These are phyloP conservation scores for Yamadazyma dushanensis DNA, from an alignment of 1,139 yeast genomes.

Conservation along the genomic window DNA sequence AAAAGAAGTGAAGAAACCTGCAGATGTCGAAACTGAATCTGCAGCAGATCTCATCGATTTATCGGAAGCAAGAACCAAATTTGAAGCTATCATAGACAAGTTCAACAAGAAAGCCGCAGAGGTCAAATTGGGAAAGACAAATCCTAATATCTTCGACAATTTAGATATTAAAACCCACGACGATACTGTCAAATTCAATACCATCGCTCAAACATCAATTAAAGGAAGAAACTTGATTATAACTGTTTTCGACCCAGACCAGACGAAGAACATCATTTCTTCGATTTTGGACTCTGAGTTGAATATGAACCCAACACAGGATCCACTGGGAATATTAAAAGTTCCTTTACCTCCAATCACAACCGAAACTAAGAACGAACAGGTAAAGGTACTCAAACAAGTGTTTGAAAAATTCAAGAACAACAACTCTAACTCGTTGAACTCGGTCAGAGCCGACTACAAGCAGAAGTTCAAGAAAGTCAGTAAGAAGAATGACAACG, in stretches of 20 bases:
- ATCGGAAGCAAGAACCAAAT: constrained; percentile 44
- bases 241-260: constrained; percentile 80
- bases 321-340: constrained; percentile 70
- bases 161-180: constrained; percentile 55
- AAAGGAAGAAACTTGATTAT: constrained; percentile 71
- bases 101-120: constrained; percentile 61
- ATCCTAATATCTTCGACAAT: constrained; percentile 65
- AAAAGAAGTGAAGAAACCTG: constrained; percentile 13
- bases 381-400: constrained; percentile 60
- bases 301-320: constrained; percentile 78
- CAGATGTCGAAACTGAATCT: constrained; percentile 14
- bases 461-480: constrained; percentile 51
- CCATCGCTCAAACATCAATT: constrained; percentile 73
- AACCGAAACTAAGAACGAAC: constrained; percentile 62
- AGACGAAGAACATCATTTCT: constrained; percentile 67
- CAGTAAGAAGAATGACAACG: constrained; percentile 55
- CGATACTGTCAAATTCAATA: constrained; percentile 48
- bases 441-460: constrained; percentile 60
- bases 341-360: constrained; percentile 77
- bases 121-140: constrained; percentile 65
- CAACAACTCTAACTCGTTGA: constrained; percentile 48
- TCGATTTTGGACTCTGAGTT: constrained; percentile 67
- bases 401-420: constrained; percentile 64
- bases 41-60: constrained; percentile 32
- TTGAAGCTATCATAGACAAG: constrained; percentile 48